Base-by-base conservation (phyloP, 1,284 basidiomycete species). In the Naganishia liquefaciens region DNA sequence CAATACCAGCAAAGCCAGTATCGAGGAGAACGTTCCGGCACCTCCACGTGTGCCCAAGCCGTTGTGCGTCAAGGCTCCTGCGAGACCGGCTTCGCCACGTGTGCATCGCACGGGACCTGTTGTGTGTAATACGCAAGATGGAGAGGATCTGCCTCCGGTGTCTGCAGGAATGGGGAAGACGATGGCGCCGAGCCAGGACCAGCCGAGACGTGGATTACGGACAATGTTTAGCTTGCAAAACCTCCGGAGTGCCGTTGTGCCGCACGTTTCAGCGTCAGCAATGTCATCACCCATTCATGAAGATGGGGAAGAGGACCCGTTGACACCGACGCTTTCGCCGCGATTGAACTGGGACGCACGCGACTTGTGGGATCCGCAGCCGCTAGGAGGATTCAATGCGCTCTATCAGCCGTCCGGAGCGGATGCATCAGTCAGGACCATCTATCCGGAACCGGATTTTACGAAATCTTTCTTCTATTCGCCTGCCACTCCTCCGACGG, bases 401-500 rank as follows among this genome's bases (percentile, higher is more conserved):
- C 43, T 63, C 0, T 63, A 63, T 39, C 27, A 46, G 33, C 15
- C n/a, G 9, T 27, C 28, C 9, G 30, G n/a, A 17, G 23, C 17
- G n/a, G 28, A 50, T 19, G 37, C n/a, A 9, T 17, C 39, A 37
- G 47, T 54, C 3, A 44, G 57, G 25, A 43, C 42, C 3, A 55
- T 57, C 11, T 65, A 65, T 25, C 55, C 57, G 42, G 67, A 66
- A 37, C 67, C 64, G 55, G 77, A 79, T 67, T 79, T 75, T 64
- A 71, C 76, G 6, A 74, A 76, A 67, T 77, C 76, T 17, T 79
- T 79, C 73, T 79, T 79, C 69, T 79, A 79, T 69, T 76, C 76
- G 65, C 77, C 77, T 7, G 49, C 70, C 1, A 79, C 77, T 0
- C 77, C 77, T 15, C 76, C 75, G 5, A 62, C 46, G n/a, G 52